Percentiles rank a stretch among this genome's conserved stretches.
These are phyloP conservation scores for Fennellomyces sp. DNA, from an alignment of 371 early-diverging fungal species.

Conservation along the genomic window DNA sequence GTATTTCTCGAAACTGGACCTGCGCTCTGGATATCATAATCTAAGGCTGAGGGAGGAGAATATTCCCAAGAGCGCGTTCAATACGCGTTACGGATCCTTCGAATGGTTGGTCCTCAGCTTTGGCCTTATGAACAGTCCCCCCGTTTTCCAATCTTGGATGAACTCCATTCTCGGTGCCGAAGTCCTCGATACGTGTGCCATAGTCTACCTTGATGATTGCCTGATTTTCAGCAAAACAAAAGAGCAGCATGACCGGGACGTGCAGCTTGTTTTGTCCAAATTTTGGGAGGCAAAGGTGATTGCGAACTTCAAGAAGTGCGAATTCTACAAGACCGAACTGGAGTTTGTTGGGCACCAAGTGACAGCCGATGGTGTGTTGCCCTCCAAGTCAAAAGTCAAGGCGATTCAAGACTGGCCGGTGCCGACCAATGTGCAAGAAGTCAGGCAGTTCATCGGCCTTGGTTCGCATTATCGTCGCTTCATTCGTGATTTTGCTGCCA, in stretches of 20 bases:
- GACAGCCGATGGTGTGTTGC: too few relatives aligned
- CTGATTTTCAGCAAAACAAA: conserved; percentile 49
- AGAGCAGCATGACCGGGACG: conserved; percentile 47
- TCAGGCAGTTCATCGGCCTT: too few relatives aligned
- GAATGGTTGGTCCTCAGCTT: conserved; percentile 56
- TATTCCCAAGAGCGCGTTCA: conserved; percentile 28
- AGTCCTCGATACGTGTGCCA: conserved; percentile 33
- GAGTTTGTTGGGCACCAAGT: too few relatives aligned
- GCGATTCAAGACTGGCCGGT: too few relatives aligned
- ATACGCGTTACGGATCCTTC: conserved; percentile 41
- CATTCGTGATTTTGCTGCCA: too few relatives aligned
- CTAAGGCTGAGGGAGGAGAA: conserved; percentile 18
- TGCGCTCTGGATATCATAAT: conserved; percentile 45
- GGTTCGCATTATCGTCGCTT: too few relatives aligned
- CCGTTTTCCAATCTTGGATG: conserved; percentile 49
- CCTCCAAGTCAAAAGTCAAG: too few relatives aligned
- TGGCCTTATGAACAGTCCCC: conserved; percentile 49
- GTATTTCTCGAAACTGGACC: conserved; percentile 53
- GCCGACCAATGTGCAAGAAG: too few relatives aligned
- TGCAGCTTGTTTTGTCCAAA: too few relatives aligned
- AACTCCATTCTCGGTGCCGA: conserved; percentile 30
- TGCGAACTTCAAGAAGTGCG: conserved; percentile 54
- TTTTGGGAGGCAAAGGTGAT: conserved; percentile 28
- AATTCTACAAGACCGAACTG: conserved; percentile 34
- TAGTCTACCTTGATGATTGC: conserved; percentile 63